A percentile compares a stretch with the other conserved stretches of the same genome.
Conservation (phyloP, 2,329 filamentous ascomycete genomes). For the Pseudogymnoascus sp. region DNA sequence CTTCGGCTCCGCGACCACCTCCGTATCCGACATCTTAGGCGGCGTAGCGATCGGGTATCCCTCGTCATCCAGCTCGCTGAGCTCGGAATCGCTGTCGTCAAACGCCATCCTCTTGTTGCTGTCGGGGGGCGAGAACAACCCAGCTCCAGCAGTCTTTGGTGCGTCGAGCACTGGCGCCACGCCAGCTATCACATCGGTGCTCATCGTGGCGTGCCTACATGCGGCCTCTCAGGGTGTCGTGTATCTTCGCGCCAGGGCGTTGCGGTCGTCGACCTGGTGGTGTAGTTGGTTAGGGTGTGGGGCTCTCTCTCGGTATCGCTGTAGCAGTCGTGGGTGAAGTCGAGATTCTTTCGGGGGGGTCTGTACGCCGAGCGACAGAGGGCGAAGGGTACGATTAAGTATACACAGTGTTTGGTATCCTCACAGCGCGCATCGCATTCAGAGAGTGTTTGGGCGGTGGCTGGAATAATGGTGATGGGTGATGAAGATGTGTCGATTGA, state of each 20-base stretch:
- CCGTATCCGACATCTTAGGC: slow-evolving; percentile 9
- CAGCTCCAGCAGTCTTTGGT: slow-evolving; percentile 23
- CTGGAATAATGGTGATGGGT: background rate
- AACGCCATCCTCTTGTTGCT: slow-evolving; percentile 52
- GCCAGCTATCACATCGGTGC: slow-evolving; percentile 21
- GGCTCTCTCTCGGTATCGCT: background rate
- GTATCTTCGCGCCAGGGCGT: slow-evolving; percentile 19
- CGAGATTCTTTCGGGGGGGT: background rate
- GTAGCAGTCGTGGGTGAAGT: background rate
- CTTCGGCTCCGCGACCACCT: background rate
- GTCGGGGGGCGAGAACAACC: slow-evolving; percentile 53
- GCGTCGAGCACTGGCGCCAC: slow-evolving; percentile 14
- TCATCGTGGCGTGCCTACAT: slow-evolving; percentile 19
- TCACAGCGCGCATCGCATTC: background rate
- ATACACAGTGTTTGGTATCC: background rate
- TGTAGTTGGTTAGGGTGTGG: slow-evolving; percentile 9
- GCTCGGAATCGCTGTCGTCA: slow-evolving; percentile 53
- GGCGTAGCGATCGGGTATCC: slow-evolving; percentile 12
- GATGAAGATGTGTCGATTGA: background rate
- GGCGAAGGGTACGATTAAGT: background rate
- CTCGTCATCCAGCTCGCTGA: slow-evolving; percentile 54
- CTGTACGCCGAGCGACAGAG: background rate
- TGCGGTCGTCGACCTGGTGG: slow-evolving; percentile 14
- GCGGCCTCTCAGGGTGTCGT: background rate
- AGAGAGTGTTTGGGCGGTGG: background rate